Conservation (phyloP, 2,329 filamentous ascomycete genomes). For the Grosmannia clavigera region DNA sequence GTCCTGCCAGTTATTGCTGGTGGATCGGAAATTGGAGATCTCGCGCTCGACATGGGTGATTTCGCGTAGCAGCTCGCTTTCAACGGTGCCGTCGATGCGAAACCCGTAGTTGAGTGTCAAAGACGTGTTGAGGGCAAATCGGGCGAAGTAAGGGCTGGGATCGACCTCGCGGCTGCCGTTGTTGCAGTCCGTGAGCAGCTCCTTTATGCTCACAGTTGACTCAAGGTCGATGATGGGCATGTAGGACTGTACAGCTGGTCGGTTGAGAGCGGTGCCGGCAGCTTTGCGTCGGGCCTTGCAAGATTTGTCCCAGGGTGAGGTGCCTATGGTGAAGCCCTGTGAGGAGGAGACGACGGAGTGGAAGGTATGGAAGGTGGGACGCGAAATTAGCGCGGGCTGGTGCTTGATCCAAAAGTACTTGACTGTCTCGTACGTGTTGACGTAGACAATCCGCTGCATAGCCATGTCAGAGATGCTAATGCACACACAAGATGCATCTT, state of each 20-base stretch:
- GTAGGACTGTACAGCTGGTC: conserved; percentile 56
- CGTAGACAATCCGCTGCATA: conserved; percentile 55
- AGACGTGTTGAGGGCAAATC: conserved; percentile 64
- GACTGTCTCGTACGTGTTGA: conserved; percentile 65
- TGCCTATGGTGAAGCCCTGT: conserved; percentile 72
- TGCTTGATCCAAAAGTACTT: conserved; percentile 66
- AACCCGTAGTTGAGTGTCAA: conserved; percentile 70
- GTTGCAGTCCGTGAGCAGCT: conserved; percentile 53
- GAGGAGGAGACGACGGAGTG: conserved; percentile 66
- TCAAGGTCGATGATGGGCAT: conserved; percentile 76
- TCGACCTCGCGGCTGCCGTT: conserved; percentile 53
- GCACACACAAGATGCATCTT: not conserved
- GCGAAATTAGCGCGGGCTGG: conserved; percentile 64
- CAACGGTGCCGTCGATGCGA: conserved; percentile 49
- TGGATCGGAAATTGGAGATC: conserved; percentile 64
- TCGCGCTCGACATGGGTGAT: conserved; percentile 65
- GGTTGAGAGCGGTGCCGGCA: conserved; percentile 65
- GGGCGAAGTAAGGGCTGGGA: conserved; percentile 59
- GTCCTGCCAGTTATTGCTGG: conserved; percentile 75
- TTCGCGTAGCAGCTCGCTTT: conserved; percentile 57
- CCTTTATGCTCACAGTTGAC: conserved; percentile 56
- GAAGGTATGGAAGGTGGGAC: conserved; percentile 70
- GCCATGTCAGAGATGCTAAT: not conserved
- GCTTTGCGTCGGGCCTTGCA: conserved; percentile 68
- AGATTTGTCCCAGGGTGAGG: conserved; percentile 72